Percentiles rank a stretch among this genome's conserved stretches.
Conservation (phyloP, 208 protist genomes). For the Entamoeba dispar region DNA sequence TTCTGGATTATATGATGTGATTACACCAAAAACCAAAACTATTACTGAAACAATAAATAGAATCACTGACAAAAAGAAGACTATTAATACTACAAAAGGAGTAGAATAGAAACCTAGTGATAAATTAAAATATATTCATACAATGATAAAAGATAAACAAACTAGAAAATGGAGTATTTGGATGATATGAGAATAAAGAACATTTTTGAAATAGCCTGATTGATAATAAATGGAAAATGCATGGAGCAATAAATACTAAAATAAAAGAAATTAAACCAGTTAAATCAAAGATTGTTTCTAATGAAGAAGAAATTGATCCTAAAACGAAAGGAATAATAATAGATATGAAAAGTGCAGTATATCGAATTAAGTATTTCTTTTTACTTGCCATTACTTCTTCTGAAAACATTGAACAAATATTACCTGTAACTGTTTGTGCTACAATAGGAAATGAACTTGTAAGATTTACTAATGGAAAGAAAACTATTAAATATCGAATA, state of each 20-base stretch:
- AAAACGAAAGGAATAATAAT: background rate
- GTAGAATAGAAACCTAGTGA: background rate
- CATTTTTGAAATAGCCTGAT: background rate
- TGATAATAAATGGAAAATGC: background rate
- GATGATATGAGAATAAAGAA: background rate
- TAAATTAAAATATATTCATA: no score
- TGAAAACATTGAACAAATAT: background rate
- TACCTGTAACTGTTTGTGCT: background rate
- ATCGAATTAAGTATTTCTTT: background rate
- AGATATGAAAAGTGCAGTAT: background rate
- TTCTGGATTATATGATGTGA: background rate
- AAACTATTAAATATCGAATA: background rate
- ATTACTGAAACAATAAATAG: background rate
- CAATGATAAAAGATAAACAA: background rate
- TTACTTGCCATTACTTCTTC: background rate
- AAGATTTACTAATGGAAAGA: background rate
- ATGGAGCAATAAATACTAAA: background rate
- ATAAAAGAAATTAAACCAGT: background rate
- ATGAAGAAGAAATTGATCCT: background rate
- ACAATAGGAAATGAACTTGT: background rate
- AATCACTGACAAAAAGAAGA: background rate
- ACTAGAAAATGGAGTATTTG: background rate
- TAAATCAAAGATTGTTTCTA: background rate
- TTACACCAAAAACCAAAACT: background rate
- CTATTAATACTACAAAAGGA: background rate